Evolutionary conservation across 495 filamentous ascomycete genomes (phyloP).

Genomic region (Neurospora tetrasperma): DNA sequence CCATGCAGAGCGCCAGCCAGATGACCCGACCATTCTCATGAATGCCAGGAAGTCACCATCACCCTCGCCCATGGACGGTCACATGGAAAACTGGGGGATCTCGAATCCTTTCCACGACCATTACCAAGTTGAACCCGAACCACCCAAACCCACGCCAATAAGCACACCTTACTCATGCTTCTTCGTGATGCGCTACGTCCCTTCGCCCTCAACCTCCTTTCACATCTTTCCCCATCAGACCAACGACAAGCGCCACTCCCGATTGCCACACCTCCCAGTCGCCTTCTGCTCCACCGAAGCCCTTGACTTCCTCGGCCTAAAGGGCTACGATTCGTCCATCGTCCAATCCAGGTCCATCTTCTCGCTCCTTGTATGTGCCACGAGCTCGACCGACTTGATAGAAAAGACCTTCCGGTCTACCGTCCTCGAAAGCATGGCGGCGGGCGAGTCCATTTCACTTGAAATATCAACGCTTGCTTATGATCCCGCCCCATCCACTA

Average conservation of each 20-base stretch:
- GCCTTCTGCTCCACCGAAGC: slow-evolving; percentile 21
- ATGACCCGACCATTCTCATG: neutral
- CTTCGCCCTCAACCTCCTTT: neutral
- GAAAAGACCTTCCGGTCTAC: slow-evolving; percentile 25
- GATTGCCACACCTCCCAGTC: slow-evolving; percentile 7
- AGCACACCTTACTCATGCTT: slow-evolving; percentile 40
- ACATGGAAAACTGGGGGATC: neutral
- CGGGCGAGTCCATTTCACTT: slow-evolving; percentile 25
- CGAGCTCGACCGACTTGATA: slow-evolving; percentile 20
- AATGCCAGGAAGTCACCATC: neutral
- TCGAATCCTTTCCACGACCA: neutral
- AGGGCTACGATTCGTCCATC: slow-evolving; percentile 18
- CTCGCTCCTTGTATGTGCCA: slow-evolving; percentile 33
- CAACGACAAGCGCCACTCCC: neutral
- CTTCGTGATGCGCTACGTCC: slow-evolving; percentile 16
- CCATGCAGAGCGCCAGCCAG: neutral
- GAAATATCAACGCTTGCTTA: neutral
- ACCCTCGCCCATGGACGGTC: neutral
- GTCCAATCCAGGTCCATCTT: slow-evolving; percentile 41
- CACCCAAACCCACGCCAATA: slow-evolving; percentile 21
- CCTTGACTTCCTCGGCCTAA: slow-evolving; percentile 34
- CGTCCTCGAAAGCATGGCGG: slow-evolving; percentile 28
- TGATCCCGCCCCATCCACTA: neutral
- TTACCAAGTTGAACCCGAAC: slow-evolving; percentile 14
- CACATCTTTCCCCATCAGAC: neutral